A percentile compares a stretch with the other conserved stretches of the same genome.
Conservation (phyloP, 108 stramenopile species). For the Asterionellopsis glacialis region DNA sequence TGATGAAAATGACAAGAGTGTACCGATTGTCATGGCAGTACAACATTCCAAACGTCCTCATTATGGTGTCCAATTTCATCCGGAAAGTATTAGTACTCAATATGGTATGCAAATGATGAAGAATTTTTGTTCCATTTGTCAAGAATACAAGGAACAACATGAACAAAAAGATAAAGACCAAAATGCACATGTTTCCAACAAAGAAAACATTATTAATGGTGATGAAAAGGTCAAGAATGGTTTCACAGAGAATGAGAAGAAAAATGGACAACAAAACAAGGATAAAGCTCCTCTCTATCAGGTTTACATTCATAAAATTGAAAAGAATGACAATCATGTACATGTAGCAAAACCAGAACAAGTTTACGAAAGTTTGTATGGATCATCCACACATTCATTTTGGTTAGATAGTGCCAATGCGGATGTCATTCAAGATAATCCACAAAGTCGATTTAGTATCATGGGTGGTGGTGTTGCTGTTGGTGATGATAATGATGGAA, state of each 20-base stretch:
- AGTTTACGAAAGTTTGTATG: constrained; percentile 38
- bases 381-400: constrained; percentile 33
- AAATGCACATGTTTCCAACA: too few relatives aligned
- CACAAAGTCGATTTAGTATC: too few relatives aligned
- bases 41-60: constrained; percentile 71
- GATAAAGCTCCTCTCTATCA: constrained; percentile 1
- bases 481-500: constrained; percentile 19
- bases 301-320: constrained; percentile 32
- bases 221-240: background rate
- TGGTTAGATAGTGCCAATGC: constrained; percentile 64
- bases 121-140: constrained; percentile 44
- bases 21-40: constrained; percentile 73
- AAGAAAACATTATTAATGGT: too few relatives aligned
- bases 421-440: constrained; percentile 3
- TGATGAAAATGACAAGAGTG: background rate
- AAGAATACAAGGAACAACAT: background rate
- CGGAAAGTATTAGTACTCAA: constrained; percentile 88
- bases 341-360: constrained; percentile 22
- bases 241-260: background rate
- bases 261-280: background rate
- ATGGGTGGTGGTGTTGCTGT: constrained; percentile 5
- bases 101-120: constrained; percentile 46
- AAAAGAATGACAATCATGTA: background rate
- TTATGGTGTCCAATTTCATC: constrained; percentile 95
- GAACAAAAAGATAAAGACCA: background rate